Evolutionary conservation across 441 rosid species (phyloP).

Genomic region (Gossypium gossypioides): DNA sequence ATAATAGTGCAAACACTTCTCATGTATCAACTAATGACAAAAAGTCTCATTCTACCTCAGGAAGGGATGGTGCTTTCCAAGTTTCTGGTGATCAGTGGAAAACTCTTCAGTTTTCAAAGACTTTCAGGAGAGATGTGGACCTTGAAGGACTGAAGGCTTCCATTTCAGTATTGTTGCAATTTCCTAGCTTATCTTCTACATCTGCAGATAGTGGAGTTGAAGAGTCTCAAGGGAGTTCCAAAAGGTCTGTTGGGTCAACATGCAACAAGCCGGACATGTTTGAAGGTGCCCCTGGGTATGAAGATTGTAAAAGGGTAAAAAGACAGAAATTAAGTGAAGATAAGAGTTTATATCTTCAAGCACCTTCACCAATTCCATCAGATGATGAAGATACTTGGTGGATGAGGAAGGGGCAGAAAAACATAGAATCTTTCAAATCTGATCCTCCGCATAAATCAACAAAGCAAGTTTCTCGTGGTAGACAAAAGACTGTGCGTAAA

Average conservation of each 20-base stretch:
- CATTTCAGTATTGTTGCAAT: constrained; percentile 62
- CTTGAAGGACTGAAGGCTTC: constrained; percentile 61
- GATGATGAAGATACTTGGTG: constrained; percentile 98
- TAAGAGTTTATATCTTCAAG: constrained; percentile 53
- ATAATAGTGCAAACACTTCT: constrained; percentile 24
- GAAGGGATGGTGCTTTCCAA: constrained; percentile 29
- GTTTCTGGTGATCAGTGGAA: constrained; percentile 46
- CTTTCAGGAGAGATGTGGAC: constrained; percentile 35
- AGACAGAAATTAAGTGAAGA: constrained; percentile 68
- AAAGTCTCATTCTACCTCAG: constrained; percentile 30
- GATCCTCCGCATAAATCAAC: constrained; percentile 56
- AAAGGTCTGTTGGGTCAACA: constrained; percentile 48
- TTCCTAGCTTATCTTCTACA: constrained; percentile 43
- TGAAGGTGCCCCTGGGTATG: constrained; percentile 77
- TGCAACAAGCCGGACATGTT: constrained; percentile 45
- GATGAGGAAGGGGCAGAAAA: constrained; percentile 66
- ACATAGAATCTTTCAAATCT: constrained; percentile 46
- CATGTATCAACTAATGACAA: constrained; percentile 34
- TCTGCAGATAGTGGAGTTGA: constrained; percentile 41
- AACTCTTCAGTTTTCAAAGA: constrained; percentile 35
- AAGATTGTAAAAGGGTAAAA: constrained; percentile 81
- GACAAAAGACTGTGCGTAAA: constrained; percentile 82
- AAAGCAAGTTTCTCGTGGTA: constrained; percentile 71
- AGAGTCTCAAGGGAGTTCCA: constrained; percentile 66
- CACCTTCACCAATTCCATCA: constrained; percentile 60